These are phyloP conservation scores for Kokia cookei DNA, from an alignment of 441 rosid genomes.

Conservation along the genomic window DNA sequence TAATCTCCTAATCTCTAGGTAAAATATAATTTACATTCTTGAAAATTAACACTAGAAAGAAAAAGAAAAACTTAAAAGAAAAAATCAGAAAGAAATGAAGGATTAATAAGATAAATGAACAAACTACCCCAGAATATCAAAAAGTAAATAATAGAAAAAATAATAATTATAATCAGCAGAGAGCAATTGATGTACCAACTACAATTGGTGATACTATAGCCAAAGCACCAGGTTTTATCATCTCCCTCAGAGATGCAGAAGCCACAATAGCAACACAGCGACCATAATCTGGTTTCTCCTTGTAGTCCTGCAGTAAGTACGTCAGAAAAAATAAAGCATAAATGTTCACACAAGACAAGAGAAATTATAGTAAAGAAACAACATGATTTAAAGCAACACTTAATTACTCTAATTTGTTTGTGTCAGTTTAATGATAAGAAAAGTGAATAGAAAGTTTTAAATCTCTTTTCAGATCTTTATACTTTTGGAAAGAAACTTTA, in stretches of 20 bases:
- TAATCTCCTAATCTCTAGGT: neutral
- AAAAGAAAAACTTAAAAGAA: neutral
- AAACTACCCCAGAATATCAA: neutral
- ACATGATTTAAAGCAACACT: neutral
- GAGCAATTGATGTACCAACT: conserved; percentile 48
- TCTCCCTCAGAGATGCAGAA: conserved; percentile 91
- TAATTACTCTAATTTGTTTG: neutral
- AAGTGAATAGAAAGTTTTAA: neutral
- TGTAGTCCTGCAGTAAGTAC: conserved; percentile 55
- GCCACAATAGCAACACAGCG: conserved; percentile 99
- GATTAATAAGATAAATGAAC: neutral
- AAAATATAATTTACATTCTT: neutral
- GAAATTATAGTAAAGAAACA: neutral
- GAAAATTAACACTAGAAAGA: neutral
- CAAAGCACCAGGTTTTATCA: conserved; percentile 97
- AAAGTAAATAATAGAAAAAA: neutral
- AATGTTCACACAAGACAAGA: neutral
- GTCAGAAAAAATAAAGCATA: neutral
- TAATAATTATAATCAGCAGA: neutral
- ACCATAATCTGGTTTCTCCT: conserved; percentile 96
- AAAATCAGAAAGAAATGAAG: neutral
- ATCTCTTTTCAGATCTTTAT: neutral
- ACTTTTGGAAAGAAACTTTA: neutral
- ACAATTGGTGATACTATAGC: conserved; percentile 83
- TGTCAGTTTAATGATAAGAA: neutral